Conservation (phyloP, 805 yeast genomes). For the Kazachstania bromeliacearum region DNA sequence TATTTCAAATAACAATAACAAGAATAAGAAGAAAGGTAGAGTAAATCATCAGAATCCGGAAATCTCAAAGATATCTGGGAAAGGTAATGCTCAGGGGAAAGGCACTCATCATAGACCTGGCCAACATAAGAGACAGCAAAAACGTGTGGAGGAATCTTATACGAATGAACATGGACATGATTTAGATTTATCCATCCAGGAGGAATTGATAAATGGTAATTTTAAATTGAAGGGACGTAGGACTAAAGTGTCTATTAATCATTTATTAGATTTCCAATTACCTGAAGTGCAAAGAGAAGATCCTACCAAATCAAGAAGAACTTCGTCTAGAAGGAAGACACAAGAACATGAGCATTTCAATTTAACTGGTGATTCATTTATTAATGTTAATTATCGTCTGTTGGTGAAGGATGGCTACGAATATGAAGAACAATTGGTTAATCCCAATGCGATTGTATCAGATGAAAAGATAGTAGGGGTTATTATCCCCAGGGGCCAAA, state of each 20-base stretch:
- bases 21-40: too few relatives aligned
- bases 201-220: conserved; percentile 27
- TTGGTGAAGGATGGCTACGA: conserved; percentile 58
- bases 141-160: not conserved
- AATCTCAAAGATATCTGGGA: too few relatives aligned
- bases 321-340: conserved; percentile 16
- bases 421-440: conserved; percentile 48
- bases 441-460: conserved; percentile 69
- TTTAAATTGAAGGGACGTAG: conserved; percentile 31
- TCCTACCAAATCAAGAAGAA: conserved; percentile 13
- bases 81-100: too few relatives aligned
- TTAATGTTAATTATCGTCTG: conserved; percentile 78
- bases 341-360: conserved; percentile 33
- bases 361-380: conserved; percentile 55
- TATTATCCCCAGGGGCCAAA: conserved; percentile 61
- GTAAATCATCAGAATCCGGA: too few relatives aligned
- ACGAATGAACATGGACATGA: conserved; percentile 1
- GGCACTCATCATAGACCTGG: conserved; percentile 8
- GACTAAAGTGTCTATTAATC: conserved; percentile 49
- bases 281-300: conserved; percentile 32
- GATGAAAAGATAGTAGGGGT: conserved; percentile 57
- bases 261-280: conserved; percentile 49
- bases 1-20: too few relatives aligned
- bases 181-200: conserved; percentile 28
- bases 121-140: conserved; percentile 7